phyloP scores from a whole-genome alignment of 371 early-diverging fungal genomes.

The Mucor racemosus region DNA sequence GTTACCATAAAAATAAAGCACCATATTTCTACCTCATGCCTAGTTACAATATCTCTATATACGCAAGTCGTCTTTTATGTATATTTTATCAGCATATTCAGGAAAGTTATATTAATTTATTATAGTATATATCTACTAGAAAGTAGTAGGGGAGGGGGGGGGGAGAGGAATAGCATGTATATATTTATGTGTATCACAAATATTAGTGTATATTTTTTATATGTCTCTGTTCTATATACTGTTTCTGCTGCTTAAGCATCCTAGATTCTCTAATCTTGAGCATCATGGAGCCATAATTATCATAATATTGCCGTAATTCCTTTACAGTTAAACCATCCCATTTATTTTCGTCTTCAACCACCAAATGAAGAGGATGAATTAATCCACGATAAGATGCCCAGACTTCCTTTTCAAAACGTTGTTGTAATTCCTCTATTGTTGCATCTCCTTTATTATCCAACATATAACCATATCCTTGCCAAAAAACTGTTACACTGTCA shows the following conservation, averaged over 20 bases:
- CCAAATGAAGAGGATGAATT: slow-evolving; percentile 42
- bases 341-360: slow-evolving; percentile 19
- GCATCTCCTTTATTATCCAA: slow-evolving; percentile 3
- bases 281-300: slow-evolving; percentile 53
- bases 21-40: too few species aligned
- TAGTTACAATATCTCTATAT: too few species aligned
- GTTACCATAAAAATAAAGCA: too few species aligned
- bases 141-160: too few species aligned
- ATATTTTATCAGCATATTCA: too few species aligned
- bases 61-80: too few species aligned
- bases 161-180: neutral
- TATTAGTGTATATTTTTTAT: neutral
- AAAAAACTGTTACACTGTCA: slow-evolving; percentile 24
- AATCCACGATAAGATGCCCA: slow-evolving; percentile 45
- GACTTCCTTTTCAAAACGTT: slow-evolving; percentile 34
- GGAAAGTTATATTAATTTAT: too few species aligned
- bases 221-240: slow-evolving; percentile 22
- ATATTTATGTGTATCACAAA: neutral
- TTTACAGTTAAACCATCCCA: slow-evolving; percentile 36
- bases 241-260: slow-evolving; percentile 41
- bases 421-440: neutral
- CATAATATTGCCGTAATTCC: slow-evolving; percentile 43
- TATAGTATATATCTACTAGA: too few species aligned
- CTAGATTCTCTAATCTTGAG: slow-evolving; percentile 41
- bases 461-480: slow-evolving; percentile 51